A percentile compares a stretch with the other conserved stretches of the same genome.
phyloP scores from a whole-genome alignment of 768 basidiomycete species.

The Tylopilus cervinicoccineus region DNA sequence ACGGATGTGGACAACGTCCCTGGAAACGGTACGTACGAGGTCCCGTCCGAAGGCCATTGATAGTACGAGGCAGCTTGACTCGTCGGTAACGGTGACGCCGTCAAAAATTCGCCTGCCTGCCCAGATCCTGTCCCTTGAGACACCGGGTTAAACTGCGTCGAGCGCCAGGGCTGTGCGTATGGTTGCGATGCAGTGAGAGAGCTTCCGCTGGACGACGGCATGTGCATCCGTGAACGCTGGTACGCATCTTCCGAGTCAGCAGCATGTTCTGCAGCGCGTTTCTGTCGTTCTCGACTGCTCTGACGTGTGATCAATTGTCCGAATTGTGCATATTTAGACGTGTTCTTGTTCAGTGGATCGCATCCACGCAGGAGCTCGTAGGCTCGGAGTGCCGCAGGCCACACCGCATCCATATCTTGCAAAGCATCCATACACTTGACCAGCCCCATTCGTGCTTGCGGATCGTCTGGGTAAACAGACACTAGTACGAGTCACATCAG shows the following conservation, averaged over 20 bases:
- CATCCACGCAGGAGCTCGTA: constrained; percentile 68
- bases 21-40: constrained; percentile 34
- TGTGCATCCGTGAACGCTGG: constrained; percentile 21
- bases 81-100: constrained; percentile 6
- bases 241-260: constrained; percentile 36
- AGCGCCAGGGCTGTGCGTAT: constrained; percentile 29
- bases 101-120: constrained; percentile 10
- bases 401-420: constrained; percentile 59
- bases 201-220: constrained; percentile 1
- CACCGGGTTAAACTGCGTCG: constrained; percentile 18
- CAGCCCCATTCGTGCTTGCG: constrained; percentile 63
- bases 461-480: constrained; percentile 59
- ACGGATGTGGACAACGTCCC: constrained; percentile 65
- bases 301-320: constrained; percentile 14
- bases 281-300: constrained; percentile 38
- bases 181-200: constrained; percentile 12
- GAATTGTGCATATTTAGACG: background rate
- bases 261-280: constrained; percentile 57
- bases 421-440: constrained; percentile 65
- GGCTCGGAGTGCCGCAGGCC: constrained; percentile 76
- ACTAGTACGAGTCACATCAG: constrained; percentile 37
- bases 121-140: constrained; percentile 5
- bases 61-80: constrained; percentile 34
- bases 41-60: constrained; percentile 41
- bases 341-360: constrained; percentile 31